These are phyloP conservation scores for Nicotiana tabacum DNA, from an alignment of 257 asterid genomes.

Conservation along the genomic window DNA sequence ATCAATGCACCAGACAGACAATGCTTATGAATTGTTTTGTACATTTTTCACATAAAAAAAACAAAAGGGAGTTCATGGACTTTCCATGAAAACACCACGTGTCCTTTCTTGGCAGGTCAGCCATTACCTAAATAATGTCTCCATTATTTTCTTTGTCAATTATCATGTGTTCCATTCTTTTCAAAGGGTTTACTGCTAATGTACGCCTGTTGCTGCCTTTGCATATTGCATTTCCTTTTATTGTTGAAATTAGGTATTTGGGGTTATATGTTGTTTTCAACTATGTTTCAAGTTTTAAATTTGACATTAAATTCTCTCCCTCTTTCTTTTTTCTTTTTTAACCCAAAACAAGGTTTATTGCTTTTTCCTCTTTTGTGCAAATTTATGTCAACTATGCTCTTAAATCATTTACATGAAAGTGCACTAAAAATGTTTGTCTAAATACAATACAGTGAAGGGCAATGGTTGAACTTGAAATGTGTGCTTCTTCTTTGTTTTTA, in stretches of 20 bases:
- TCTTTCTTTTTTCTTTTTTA: too few species aligned
- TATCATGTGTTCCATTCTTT: slow-evolving; percentile 19
- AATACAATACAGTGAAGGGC: not conserved
- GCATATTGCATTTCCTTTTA: not conserved
- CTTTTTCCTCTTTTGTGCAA: not conserved
- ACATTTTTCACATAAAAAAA: slow-evolving; percentile 7
- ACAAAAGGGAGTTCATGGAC: slow-evolving; percentile 23
- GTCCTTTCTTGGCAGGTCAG: slow-evolving; percentile 37
- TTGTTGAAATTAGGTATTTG: not conserved
- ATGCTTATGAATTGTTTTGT: slow-evolving; percentile 16
- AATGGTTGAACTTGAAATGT: not conserved
- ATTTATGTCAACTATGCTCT: not conserved
- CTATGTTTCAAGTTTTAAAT: not conserved
- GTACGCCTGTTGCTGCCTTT: not conserved
- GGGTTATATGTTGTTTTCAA: not conserved
- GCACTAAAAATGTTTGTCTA: not conserved
- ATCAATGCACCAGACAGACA: slow-evolving; percentile 46
- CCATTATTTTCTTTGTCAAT: slow-evolving; percentile 7
- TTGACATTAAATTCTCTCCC: not conserved
- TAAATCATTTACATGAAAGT: not conserved
- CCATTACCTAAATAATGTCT: not conserved
- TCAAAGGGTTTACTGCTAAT: slow-evolving; percentile 6
- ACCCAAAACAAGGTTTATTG: not conserved
- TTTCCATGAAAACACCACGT: slow-evolving; percentile 54
- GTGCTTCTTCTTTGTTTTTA: too few species aligned